Percentiles rank a stretch among this genome's conserved stretches.
phyloP scores from a whole-genome alignment of 2,329 filamentous ascomycete genomes.

The Paracamarosporium sp. region DNA sequence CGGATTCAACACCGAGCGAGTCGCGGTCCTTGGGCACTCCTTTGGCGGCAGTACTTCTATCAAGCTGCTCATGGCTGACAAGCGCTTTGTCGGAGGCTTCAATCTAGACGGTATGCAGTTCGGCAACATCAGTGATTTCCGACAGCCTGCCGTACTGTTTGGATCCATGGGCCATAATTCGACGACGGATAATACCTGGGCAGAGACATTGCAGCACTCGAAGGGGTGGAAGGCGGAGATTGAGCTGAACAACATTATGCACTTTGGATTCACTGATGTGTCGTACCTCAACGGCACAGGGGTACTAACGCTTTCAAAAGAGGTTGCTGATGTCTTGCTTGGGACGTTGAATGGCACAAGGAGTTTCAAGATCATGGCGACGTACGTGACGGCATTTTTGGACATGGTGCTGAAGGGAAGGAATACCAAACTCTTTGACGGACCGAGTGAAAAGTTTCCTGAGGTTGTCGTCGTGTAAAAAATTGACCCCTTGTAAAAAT shows the following conservation, averaged over 20 bases:
- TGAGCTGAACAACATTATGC: constrained; percentile 7
- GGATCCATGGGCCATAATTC: constrained; percentile 13
- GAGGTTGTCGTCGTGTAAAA: constrained; percentile 12
- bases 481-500: too few relatives aligned
- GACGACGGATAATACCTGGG: constrained; percentile 13
- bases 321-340: constrained; percentile 1
- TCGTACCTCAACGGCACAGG: constrained; percentile 10
- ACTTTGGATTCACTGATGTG: constrained; percentile 11
- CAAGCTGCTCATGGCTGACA: constrained; percentile 23
- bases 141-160: constrained; percentile 13
- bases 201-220: constrained; percentile 3
- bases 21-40: constrained; percentile 35
- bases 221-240: constrained; percentile 18
- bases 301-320: background rate
- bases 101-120: constrained; percentile 36
- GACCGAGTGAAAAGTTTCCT: constrained; percentile 10
- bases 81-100: constrained; percentile 28
- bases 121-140: constrained; percentile 4
- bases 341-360: constrained; percentile 14
- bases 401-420: constrained; percentile 16
- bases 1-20: constrained; percentile 15
- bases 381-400: constrained; percentile 13
- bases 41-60: constrained; percentile 38
- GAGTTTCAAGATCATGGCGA: constrained; percentile 10
- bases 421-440: constrained; percentile 12